These are phyloP conservation scores for Cerrena zonata DNA, from an alignment of 1,284 basidiomycete genomes.

Conservation along the genomic window DNA sequence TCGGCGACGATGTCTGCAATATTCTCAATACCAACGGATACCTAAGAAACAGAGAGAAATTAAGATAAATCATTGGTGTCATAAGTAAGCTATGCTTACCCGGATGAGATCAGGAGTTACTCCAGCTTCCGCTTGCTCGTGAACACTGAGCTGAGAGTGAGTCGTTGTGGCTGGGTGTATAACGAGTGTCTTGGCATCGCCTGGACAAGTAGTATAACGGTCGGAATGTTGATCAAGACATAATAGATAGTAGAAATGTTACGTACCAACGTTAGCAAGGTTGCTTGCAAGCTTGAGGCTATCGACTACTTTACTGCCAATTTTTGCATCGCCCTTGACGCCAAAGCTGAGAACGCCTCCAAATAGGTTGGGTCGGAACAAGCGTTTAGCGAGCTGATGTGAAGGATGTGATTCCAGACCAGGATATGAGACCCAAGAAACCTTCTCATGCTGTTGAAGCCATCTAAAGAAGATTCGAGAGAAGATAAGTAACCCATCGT, in stretches of 20 bases:
- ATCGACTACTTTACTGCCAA: conserved; percentile 70
- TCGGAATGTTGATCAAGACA: background rate
- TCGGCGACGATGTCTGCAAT: conserved; percentile 84
- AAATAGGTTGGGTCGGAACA: conserved; percentile 54
- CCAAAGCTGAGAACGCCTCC: conserved; percentile 84
- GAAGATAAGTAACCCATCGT: background rate
- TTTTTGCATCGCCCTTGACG: conserved; percentile 57
- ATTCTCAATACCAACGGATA: conserved; percentile 78
- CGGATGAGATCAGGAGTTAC: conserved; percentile 79
- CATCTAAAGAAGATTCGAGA: conserved; percentile 37
- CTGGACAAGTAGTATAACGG: conserved; percentile 16
- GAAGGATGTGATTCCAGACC: conserved; percentile 65
- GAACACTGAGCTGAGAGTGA: conserved; percentile 69
- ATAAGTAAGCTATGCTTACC: conserved; percentile 36
- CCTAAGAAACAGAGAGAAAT: conserved; percentile 27
- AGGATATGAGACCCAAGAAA: conserved; percentile 81
- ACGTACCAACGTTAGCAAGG: conserved; percentile 67
- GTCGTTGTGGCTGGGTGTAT: conserved; percentile 84
- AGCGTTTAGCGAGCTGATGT: conserved; percentile 54
- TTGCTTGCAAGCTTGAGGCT: conserved; percentile 69
- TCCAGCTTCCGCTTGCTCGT: conserved; percentile 66
- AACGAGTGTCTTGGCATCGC: conserved; percentile 75
- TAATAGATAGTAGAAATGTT: background rate
- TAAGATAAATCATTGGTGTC: background rate
- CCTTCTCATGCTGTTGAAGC: conserved; percentile 66